Evolutionary conservation across 495 filamentous ascomycete species (phyloP), one percentile per base, ranked within the genome.

Genomic region (Lophiostoma macrostomum): DNA sequence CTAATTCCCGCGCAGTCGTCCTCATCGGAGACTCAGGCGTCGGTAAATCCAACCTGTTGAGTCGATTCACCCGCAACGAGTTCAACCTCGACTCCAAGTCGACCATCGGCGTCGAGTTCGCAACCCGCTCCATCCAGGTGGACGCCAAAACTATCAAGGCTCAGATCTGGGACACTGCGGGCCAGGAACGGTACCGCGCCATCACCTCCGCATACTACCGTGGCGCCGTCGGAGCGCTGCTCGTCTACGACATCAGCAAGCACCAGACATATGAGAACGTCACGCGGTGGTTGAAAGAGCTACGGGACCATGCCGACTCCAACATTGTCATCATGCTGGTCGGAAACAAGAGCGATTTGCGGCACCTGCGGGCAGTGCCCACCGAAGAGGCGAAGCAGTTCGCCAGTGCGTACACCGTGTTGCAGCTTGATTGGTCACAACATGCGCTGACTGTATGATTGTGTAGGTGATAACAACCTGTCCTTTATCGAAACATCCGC

Each of bases 251-350:
- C 71, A 96, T 99, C 73, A 95, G 88, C 82, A 97, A 97, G 80
- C 89, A 95, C 74, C 88, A 91, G 73, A 97, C 94, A 36, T 99
- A 96, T 71, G 93, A 97, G 74, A 96, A 97, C 71, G 94, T 99
- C 61, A 96, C 90, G 57, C 80, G 94, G 69, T 99, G 94, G 94
- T 76, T 99, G 76, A 97, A 97, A 77, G 94, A 99, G 75, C 81
- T 99, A 67, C 85, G 93, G 54, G 91, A 95, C 66, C 91, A 99
- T 73, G 94, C 94, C 60, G 94, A 99, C 68, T 88, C 88, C 58
- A 99, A 99, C 76, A 99, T 99, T 56, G 94, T 99, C 53, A 99
- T 99, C 71, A 97, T 99, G 93, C 76, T 99, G 64, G 94, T 97
- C 43, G 94, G 94, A 61, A 99, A 99, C 80, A 99, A 99, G 86